Evolutionary conservation across 768 basidiomycete genomes (phyloP), one percentile per base, ranked within the genome.

Genomic region (Podaxis rugospora): DNA sequence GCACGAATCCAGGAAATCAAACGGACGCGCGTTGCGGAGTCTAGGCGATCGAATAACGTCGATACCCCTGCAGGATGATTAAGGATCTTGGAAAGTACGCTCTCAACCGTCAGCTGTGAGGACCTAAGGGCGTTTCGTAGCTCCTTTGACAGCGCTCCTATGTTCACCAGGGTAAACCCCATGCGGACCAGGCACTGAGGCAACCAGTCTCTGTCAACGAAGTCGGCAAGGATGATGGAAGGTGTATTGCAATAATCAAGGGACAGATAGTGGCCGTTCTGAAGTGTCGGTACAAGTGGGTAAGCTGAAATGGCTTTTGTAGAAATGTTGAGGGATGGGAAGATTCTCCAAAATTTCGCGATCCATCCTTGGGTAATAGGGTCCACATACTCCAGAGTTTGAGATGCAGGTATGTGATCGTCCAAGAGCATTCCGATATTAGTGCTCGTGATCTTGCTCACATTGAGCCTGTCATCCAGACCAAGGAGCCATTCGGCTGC

Each of bases 251-350:
- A 75, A 47, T 71, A 66, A 1, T 61, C 28, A n/a, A 78, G 59
- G 3, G 76, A 77, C 18, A 73, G 70, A 37, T 73, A 78, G 10
- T 60, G 50, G 9, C 66, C 65, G 0, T 57, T 39, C 5, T 39
- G 62, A 35, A 61, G 64, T 1, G 75, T 76, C 13, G 71, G 74
- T 1, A 80, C 73, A 14, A 80, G 65, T 1, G 75, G 74, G 58
- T 74, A 76, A 5, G 58, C 50, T 1, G 61, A 56, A 10, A 75
- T 67, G 4, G 70, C 65, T 0, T 51, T 28, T 3, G 50, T 9
- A 9, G 62, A 39, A 3, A 55, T 40, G 13, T 67, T 59, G 59
- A 68, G 27, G 63, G 57, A 4, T 6, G 18, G 13, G 13, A 25
- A 67, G 44, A 60, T 36, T 37, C 61, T 61, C 78, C 78, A 80